These are phyloP conservation scores for Pneumocystis carinii DNA, from an alignment of 1,139 yeast species.

Conservation along the genomic window DNA sequence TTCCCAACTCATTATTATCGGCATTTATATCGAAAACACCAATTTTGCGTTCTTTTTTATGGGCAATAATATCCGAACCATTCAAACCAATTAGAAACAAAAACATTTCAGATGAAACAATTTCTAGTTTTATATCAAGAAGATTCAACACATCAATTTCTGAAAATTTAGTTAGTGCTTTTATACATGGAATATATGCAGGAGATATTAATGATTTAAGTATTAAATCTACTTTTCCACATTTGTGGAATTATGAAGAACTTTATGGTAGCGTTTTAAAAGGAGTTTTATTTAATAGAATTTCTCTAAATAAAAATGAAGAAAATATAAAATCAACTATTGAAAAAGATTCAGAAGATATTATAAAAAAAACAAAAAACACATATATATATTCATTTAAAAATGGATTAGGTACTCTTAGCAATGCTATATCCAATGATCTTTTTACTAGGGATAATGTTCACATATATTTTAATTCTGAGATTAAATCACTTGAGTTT, in stretches of 20 bases:
- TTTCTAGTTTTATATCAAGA: slow-evolving; percentile 50
- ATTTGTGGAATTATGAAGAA: slow-evolving; percentile 14
- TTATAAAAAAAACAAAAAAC: slow-evolving; percentile 6
- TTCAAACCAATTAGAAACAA: slow-evolving; percentile 20
- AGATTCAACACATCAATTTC: slow-evolving; percentile 52
- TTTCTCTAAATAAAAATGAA: not conserved
- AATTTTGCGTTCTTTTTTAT: slow-evolving; percentile 28
- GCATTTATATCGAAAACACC: slow-evolving; percentile 21
- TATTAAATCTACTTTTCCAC: slow-evolving; percentile 19
- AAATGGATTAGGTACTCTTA: slow-evolving; percentile 13
- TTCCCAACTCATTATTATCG: slow-evolving; percentile 21
- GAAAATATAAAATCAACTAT: not conserved
- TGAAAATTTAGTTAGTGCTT: slow-evolving; percentile 59
- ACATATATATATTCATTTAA: slow-evolving; percentile 14
- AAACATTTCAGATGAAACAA: slow-evolving; percentile 45
- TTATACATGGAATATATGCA: slow-evolving; percentile 81
- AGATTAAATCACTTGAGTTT: slow-evolving; percentile 4
- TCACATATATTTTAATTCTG: slow-evolving; percentile 6
- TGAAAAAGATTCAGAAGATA: not conserved
- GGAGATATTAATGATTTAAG: slow-evolving; percentile 63
- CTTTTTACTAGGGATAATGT: not conserved
- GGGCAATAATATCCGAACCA: slow-evolving; percentile 28
- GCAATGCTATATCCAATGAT: slow-evolving; percentile 5
- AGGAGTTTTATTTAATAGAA: slow-evolving; percentile 5
- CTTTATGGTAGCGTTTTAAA: slow-evolving; percentile 13